Evolutionary conservation across 2,329 filamentous ascomycete species (phyloP), one percentile per base, ranked within the genome.

Genomic region (Talaromyces verruculosus): DNA sequence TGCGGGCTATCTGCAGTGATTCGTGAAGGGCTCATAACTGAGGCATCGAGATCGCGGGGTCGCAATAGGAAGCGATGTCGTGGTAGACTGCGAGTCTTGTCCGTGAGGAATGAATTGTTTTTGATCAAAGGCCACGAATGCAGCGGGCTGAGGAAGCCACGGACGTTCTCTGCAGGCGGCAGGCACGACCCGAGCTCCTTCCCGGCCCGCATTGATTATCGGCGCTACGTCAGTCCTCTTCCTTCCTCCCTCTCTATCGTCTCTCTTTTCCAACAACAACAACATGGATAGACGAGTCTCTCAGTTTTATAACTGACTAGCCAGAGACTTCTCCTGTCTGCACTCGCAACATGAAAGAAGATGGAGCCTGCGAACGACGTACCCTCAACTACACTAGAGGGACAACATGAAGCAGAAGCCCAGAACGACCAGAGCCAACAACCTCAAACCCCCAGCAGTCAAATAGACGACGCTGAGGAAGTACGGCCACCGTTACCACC

Each of bases 401-500:
- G 45, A 47, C 45, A 67, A 71, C 53, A 28, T 45, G 61, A 63
- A 43, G n/a, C 41, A 2, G 41, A 53, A 22, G 7, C 35, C n/a
- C 65, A 39, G 17, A 47, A 15, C 60, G 37, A 35, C 28, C 11
- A 60, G 17, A 61, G 45, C 70, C 63, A 64, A 72, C 62, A 70
- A 69, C 67, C 51, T 55, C 19, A 45, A 17, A 41, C 43, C 7
- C 10, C 60, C 28, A 10, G 64, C 49, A 71, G 70, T 45, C 70
- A 66, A 51, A 73, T 71, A 39, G 53, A 67, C 25, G 74, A 73
- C 64, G 70, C 71, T 33, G 76, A 79, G 68, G 77, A 74, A 61
- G 69, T 72, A 60, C 78, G 78, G 30, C 82, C 82, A 33, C 78
- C 82, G 51, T 73, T 84, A 30, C 82, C 82, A 66, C 81, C 81